Percentiles rank a stretch among this genome's conserved stretches.
Evolutionary conservation across 2,329 filamentous ascomycete species (phyloP).

Genomic region (Didymella sp.): DNA sequence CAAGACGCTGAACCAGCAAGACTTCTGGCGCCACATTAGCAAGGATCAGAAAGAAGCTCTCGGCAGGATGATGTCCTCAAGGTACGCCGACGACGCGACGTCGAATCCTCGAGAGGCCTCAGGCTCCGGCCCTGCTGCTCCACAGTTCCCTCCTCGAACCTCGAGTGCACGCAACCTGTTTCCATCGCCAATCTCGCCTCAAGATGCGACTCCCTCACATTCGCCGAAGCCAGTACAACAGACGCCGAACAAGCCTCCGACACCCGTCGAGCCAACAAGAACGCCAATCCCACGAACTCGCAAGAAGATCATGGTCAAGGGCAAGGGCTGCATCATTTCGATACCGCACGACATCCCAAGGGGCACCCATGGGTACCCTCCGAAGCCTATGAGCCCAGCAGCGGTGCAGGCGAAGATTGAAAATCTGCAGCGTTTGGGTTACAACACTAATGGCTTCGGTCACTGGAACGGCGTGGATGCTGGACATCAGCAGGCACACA

Average conservation of each 20-base stretch:
- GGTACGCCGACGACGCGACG: slow-evolving; percentile 47
- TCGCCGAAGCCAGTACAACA: slow-evolving; percentile 30
- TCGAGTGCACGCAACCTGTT: slow-evolving; percentile 28
- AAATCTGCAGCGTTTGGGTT: slow-evolving; percentile 73
- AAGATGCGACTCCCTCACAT: slow-evolving; percentile 24
- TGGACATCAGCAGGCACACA: slow-evolving; percentile 58
- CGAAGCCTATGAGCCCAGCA: slow-evolving; percentile 54
- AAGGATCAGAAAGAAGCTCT: slow-evolving; percentile 48
- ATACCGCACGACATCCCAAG: slow-evolving; percentile 53
- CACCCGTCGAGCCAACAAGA: slow-evolving; percentile 27
- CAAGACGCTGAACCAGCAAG: slow-evolving; percentile 58
- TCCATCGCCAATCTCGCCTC: slow-evolving; percentile 30
- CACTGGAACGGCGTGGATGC: slow-evolving; percentile 57
- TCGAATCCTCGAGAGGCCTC: slow-evolving; percentile 45
- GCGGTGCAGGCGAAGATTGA: slow-evolving; percentile 69
- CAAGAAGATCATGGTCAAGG: slow-evolving; percentile 56
- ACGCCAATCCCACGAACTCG: slow-evolving; percentile 47
- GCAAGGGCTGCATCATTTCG: slow-evolving; percentile 55
- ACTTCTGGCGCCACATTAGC: slow-evolving; percentile 56
- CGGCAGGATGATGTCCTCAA: slow-evolving; percentile 52
- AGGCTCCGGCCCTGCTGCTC: slow-evolving; percentile 16
- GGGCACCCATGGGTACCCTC: slow-evolving; percentile 51
- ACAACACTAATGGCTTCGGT: slow-evolving; percentile 72
- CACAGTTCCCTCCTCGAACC: slow-evolving; percentile 23
- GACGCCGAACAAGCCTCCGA: slow-evolving; percentile 26